phyloP scores from a whole-genome alignment of 495 filamentous ascomycete species.

The Neurospora sp. region DNA sequence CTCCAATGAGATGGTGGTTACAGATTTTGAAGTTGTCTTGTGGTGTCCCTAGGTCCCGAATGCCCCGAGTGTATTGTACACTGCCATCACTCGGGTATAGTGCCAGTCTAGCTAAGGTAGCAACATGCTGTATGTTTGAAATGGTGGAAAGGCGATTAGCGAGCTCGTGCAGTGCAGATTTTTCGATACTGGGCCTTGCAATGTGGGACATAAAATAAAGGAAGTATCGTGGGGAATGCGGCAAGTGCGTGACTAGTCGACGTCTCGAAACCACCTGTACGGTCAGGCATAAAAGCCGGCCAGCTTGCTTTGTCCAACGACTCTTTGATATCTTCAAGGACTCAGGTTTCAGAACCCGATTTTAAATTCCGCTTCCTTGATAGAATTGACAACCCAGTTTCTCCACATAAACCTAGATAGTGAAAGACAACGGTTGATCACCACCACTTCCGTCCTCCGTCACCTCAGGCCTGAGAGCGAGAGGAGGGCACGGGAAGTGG shows the following conservation, averaged over 20 bases:
- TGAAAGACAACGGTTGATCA: neutral
- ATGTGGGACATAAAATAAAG: neutral
- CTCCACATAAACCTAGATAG: neutral
- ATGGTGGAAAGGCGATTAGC: neutral
- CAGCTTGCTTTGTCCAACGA: neutral
- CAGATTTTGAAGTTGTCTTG: neutral
- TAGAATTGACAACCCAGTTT: neutral
- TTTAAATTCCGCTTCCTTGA: neutral
- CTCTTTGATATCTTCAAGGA: neutral
- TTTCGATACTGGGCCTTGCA: neutral
- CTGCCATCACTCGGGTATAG: neutral
- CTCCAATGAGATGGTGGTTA: neutral
- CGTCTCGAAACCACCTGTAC: neutral
- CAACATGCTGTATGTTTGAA: neutral
- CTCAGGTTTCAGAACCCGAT: neutral
- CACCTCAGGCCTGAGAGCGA: neutral
- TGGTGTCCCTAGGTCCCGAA: neutral
- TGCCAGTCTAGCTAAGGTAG: neutral
- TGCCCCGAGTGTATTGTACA: neutral
- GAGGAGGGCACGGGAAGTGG: neutral
- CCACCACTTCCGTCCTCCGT: neutral
- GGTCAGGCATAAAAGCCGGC: neutral
- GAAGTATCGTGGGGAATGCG: neutral
- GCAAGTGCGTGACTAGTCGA: neutral
- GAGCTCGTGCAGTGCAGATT: neutral